Base-by-base conservation (phyloP, 768 basidiomycete species). In the Lentinula detonsa region DNA sequence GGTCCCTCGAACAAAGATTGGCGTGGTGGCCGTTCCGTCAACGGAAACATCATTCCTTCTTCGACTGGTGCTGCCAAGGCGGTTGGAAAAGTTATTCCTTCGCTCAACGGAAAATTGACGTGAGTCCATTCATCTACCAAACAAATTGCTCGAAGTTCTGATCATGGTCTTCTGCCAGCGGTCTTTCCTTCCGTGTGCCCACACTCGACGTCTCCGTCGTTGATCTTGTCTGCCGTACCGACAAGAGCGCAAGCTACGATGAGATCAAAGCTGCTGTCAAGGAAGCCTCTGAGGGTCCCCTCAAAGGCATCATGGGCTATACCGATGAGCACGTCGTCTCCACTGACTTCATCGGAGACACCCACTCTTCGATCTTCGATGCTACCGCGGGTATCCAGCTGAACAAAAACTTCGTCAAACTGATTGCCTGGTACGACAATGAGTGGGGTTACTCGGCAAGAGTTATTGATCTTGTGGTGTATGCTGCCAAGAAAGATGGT, bases 1-100 rank as follows among this genome's bases (percentile, higher is more conserved):
- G 95, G 93, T 56, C 93, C 93, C 49, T 96, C 94, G 52, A 72
- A 83, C 82, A 98, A 95, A 81, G 94, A 96, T 81, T 96, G 94
- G 94, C 92, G 94, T 73, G 94, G 94, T 72, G 94, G 94, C 65
- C 96, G 96, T 78, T 87, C 88, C 70, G 94, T 95, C 66, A 90
- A 88, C 77, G 91, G 90, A 81, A 99, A 99, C 86, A 98, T 99
- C 80, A 99, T 99, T 73, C 96, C 96, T 54, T 97, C 95, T 23
- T 96, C 95, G 68, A 98, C 96, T 66, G 96, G 96, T 78, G 96
- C 96, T 65, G 96, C 96, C 75, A 99, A 98, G 86, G 95, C 95
- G 65, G 94, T 96, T 72, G 95, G 95, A 69, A 96, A 97, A 82
- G 95, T 99, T 76, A 98, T 98, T 73, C 96, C 96, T 62, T 74